Conservation (phyloP, 495 filamentous ascomycete species). For the Glarea lozoyensis region DNA sequence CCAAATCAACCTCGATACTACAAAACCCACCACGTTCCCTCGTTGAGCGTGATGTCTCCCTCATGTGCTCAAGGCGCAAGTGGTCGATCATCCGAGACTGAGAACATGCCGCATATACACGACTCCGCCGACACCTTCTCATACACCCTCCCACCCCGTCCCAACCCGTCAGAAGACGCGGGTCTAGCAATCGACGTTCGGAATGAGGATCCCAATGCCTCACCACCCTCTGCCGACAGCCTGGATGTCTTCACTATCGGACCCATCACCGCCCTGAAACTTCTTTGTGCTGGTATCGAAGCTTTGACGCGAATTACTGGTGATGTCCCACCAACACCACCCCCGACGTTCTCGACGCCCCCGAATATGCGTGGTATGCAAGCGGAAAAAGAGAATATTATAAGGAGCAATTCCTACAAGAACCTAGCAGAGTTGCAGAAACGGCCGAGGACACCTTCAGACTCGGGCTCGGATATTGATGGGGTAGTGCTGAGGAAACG, state of each 20-base stretch:
- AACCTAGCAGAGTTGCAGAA: constrained; percentile 24
- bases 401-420: constrained; percentile 41
- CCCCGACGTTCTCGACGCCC: constrained; percentile 47
- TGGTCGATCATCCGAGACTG: neutral
- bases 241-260: constrained; percentile 63
- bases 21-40: neutral
- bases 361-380: constrained; percentile 52
- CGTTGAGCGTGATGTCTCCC: constrained; percentile 6
- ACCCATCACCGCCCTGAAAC: constrained; percentile 66
- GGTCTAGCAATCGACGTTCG: constrained; percentile 20
- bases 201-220: constrained; percentile 3
- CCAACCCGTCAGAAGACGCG: constrained; percentile 39
- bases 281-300: constrained; percentile 66
- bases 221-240: constrained; percentile 17
- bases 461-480: constrained; percentile 24
- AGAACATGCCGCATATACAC: constrained; percentile 11
- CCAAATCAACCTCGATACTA: neutral
- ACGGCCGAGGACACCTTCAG: constrained; percentile 15
- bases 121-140: constrained; percentile 17
- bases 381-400: constrained; percentile 48
- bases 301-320: constrained; percentile 61
- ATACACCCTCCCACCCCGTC: constrained; percentile 34
- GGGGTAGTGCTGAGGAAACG: constrained; percentile 32
- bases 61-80: neutral
- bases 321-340: constrained; percentile 67